Conservation (phyloP, 306 rosid species). For the Cicer pinnatifidum region DNA sequence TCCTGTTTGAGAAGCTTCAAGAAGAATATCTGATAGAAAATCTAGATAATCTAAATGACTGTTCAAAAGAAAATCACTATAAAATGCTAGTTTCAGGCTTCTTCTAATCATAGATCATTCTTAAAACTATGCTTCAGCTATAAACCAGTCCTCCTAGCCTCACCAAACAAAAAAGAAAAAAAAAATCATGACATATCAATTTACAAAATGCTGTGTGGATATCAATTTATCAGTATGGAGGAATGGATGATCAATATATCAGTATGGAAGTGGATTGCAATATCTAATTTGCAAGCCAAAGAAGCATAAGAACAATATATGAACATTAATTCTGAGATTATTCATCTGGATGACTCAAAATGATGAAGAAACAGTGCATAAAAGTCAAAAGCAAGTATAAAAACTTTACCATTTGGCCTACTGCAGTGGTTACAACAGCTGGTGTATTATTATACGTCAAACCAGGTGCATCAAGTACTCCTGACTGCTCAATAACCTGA, state of each 20-base stretch:
- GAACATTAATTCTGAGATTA: constrained; percentile 8
- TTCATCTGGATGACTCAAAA: constrained; percentile 30
- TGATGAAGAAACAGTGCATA: background rate
- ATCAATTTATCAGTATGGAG: constrained; percentile 2
- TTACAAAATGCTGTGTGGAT: background rate
- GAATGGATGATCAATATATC: background rate
- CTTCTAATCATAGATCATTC: constrained; percentile 1
- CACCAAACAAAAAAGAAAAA: background rate
- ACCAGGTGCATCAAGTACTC: constrained; percentile 70
- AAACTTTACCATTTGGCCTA: constrained; percentile 82
- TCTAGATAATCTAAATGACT: constrained; percentile 18
- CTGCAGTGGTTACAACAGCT: constrained; percentile 77
- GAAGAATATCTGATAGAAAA: constrained; percentile 17
- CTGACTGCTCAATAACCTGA: constrained; percentile 86
- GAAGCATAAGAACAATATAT: constrained; percentile 1
- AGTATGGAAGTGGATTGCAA: constrained; percentile 5
- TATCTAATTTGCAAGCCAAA: constrained; percentile 8
- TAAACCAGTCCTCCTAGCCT: constrained; percentile 9
- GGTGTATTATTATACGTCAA: constrained; percentile 56
- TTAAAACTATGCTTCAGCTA: constrained; percentile 22
- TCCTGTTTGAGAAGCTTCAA: constrained; percentile 27
- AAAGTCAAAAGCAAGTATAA: constrained; percentile 33
- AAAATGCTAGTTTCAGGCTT: background rate
- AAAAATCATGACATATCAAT: constrained; percentile 19
- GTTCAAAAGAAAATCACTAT: constrained; percentile 6